Evolutionary conservation across 257 asterid genomes (phyloP).

Genomic region (Gentiana straminea): DNA sequence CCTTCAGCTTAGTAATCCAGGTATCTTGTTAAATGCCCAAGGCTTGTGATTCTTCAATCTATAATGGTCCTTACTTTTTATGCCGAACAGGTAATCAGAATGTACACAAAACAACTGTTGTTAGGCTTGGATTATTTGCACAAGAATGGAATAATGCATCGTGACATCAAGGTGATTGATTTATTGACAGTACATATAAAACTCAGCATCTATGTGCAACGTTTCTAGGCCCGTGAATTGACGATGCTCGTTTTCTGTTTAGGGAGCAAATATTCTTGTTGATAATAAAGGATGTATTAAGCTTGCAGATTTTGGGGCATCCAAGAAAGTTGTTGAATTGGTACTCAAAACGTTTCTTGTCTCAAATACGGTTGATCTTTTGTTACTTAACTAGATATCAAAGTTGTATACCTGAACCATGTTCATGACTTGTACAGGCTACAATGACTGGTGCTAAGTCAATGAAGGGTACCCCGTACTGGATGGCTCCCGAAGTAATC

Average conservation of each 20-base stretch:
- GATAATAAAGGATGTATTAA: slow-evolving; percentile 97
- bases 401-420: slow-evolving; percentile 14
- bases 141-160: slow-evolving; percentile 89
- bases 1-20: no score
- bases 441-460: slow-evolving; percentile 97
- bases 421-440: slow-evolving; percentile 44
- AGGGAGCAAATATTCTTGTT: slow-evolving; percentile 99
- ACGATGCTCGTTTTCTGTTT: slow-evolving; percentile 2
- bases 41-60: neutral
- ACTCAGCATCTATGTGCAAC: no score
- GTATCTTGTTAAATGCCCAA: neutral
- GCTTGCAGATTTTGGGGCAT: slow-evolving; percentile 99
- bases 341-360: slow-evolving; percentile 18
- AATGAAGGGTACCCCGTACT: slow-evolving; percentile 99
- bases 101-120: slow-evolving; percentile 90
- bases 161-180: slow-evolving; percentile 81
- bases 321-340: slow-evolving; percentile 99
- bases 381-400: slow-evolving; percentile 5
- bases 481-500: slow-evolving; percentile 99
- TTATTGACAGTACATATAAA: neutral
- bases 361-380: no score
- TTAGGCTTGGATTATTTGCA: slow-evolving; percentile 93
- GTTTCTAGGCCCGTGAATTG: slow-evolving; percentile 1
- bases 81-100: slow-evolving; percentile 72
- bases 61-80: neutral